These are phyloP conservation scores for Sporisorium graminicola DNA, from an alignment of 1,284 basidiomycete genomes.

Conservation along the genomic window DNA sequence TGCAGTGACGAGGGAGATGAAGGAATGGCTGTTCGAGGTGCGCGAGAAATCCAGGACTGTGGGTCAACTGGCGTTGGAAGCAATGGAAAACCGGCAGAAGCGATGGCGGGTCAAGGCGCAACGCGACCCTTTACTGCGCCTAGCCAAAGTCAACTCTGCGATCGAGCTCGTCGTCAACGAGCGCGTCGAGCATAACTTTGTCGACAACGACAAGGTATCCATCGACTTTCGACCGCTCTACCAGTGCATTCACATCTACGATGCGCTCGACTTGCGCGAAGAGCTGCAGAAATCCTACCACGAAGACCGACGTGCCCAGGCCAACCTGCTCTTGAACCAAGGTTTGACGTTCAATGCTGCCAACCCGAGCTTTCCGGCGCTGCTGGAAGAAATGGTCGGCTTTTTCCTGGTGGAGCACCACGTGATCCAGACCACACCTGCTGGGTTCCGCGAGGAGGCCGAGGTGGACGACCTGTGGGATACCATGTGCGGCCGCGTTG, in stretches of 20 bases:
- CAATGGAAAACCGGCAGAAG: conserved; percentile 85
- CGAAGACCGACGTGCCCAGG: conserved; percentile 91
- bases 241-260: conserved; percentile 97
- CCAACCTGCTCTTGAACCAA: conserved; percentile 88
- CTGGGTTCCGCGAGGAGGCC: conserved; percentile 82
- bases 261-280: conserved; percentile 86
- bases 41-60: conserved; percentile 88
- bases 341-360: conserved; percentile 70
- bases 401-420: conserved; percentile 98
- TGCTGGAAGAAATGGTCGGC: conserved; percentile 88
- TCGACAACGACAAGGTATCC: conserved; percentile 87
- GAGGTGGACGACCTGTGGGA: conserved; percentile 99
- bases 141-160: conserved; percentile 90
- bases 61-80: conserved; percentile 87
- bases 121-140: conserved; percentile 71
- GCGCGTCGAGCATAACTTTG: conserved; percentile 89
- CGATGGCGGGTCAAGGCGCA: conserved; percentile 78
- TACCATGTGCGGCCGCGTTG: conserved; percentile 82
- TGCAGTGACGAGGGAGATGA: conserved; percentile 92
- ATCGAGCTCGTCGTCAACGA: conserved; percentile 95
- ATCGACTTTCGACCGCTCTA: conserved; percentile 96
- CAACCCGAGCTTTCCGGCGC: conserved; percentile 40
- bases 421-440: conserved; percentile 84
- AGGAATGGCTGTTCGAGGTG: conserved; percentile 96
- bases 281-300: conserved; percentile 93